Evolutionary conservation across 2,329 filamentous ascomycete genomes (phyloP).

Genomic region (Ophiostoma sp.): DNA sequence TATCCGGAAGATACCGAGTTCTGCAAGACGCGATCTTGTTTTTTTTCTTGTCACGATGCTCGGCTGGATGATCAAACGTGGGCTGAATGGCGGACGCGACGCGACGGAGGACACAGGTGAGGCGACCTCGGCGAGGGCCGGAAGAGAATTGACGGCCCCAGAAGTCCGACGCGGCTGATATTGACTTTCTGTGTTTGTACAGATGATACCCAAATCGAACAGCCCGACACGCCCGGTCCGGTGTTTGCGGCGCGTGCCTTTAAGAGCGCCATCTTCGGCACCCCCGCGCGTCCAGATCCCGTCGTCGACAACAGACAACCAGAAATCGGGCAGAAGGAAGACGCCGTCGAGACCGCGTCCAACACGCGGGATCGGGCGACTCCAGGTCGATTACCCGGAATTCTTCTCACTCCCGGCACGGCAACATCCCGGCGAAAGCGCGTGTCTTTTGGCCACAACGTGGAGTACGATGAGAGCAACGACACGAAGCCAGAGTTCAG

Average conservation of each 20-base stretch:
- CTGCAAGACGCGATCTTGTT: constrained; percentile 2
- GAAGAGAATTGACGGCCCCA: neutral
- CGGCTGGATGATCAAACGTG: constrained; percentile 54
- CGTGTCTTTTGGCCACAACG: constrained; percentile 58
- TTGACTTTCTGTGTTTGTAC: neutral
- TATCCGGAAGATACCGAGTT: neutral
- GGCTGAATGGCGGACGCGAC: constrained; percentile 31
- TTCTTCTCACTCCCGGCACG: constrained; percentile 59
- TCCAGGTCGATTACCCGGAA: constrained; percentile 43
- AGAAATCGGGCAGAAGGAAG: constrained; percentile 35
- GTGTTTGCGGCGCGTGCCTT: constrained; percentile 62
- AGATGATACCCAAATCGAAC: constrained; percentile 48
- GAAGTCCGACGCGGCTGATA: constrained; percentile 5
- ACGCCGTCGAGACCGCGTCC: constrained; percentile 21
- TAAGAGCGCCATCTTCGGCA: constrained; percentile 59
- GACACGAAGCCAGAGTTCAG: constrained; percentile 31
- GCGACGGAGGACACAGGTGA: constrained; percentile 22
- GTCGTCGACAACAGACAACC: constrained; percentile 13
- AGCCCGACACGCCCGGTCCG: constrained; percentile 60
- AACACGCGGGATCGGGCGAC: constrained; percentile 23
- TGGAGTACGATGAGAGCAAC: constrained; percentile 40
- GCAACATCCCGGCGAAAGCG: constrained; percentile 56
- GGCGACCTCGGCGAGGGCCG: neutral
- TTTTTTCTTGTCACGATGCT: constrained; percentile 41
- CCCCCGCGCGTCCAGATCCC: constrained; percentile 40